A percentile compares a stretch with the other conserved stretches of the same genome.
Conservation (phyloP, 2,329 filamentous ascomycete genomes). For the Trichophyton verrucosum region DNA sequence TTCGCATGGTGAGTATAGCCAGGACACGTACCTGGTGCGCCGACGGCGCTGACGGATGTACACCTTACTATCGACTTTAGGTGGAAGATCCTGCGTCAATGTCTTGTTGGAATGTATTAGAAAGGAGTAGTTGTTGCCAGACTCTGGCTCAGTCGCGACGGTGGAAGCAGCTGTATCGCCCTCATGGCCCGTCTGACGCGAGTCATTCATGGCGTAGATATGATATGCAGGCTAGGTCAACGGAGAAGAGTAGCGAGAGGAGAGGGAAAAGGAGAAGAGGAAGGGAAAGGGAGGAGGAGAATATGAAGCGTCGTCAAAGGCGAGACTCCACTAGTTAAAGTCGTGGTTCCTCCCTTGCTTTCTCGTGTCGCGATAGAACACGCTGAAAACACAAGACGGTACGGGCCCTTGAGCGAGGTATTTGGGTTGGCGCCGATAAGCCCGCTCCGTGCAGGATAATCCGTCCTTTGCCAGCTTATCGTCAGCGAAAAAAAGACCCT, state of each 20-base stretch:
- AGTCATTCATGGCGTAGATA: not conserved
- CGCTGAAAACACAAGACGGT: constrained; percentile 1
- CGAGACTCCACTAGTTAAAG: not conserved
- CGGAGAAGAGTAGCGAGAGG: not conserved
- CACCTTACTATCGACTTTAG: constrained; percentile 47
- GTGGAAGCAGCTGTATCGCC: not conserved
- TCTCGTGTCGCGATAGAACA: constrained; percentile 2
- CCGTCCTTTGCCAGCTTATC: not conserved
- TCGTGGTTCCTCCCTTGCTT: constrained; percentile 1
- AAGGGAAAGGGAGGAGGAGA: not conserved
- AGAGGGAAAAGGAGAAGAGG: not conserved
- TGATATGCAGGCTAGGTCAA: not conserved
- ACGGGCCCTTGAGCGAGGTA: not conserved
- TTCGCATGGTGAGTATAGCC: not conserved
- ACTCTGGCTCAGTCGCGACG: not conserved
- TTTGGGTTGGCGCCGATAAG: constrained; percentile 1
- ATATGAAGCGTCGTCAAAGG: not conserved
- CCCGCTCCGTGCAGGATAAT: not conserved
- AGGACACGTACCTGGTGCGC: constrained; percentile 43
- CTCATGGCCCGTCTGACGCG: not conserved
- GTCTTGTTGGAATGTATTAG: constrained; percentile 49
- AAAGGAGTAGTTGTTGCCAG: constrained; percentile 37
- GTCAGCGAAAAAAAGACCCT: not conserved
- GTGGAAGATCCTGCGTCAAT: constrained; percentile 43
- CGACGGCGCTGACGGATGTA: constrained; percentile 49